These are phyloP conservation scores for Vitis riparia DNA, from an alignment of 164 flowering plant genomes.

Conservation along the genomic window DNA sequence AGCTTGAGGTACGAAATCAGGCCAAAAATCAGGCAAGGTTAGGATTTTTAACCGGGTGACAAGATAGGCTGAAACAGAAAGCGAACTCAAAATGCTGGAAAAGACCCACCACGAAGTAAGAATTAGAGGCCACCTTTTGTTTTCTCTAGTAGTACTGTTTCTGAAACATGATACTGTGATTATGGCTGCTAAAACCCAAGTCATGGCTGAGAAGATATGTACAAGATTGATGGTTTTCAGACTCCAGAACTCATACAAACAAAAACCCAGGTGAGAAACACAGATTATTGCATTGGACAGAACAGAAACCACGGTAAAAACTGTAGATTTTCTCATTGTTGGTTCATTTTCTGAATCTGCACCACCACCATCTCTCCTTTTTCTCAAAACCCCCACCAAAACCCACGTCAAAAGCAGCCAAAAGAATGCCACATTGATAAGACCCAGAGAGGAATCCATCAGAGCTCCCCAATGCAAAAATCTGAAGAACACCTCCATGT, in stretches of 20 bases:
- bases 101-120: conserved; percentile 62
- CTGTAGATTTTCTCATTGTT: conserved; percentile 7
- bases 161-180: conserved; percentile 29
- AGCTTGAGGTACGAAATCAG: conserved; percentile 24
- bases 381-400: conserved; percentile 29
- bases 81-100: conserved; percentile 23
- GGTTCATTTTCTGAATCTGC: conserved; percentile 2
- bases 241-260: conserved; percentile 34
- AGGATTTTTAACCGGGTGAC: conserved; percentile 21
- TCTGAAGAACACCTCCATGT: neutral
- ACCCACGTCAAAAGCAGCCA: conserved; percentile 44
- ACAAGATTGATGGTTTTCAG: conserved; percentile 14
- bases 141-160: conserved; percentile 17
- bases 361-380: conserved; percentile 22
- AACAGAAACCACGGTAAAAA: conserved; percentile 20
- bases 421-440: conserved; percentile 27
- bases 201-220: conserved; percentile 22
- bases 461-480: neutral
- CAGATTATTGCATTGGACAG: conserved; percentile 36
- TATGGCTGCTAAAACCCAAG: conserved; percentile 46
- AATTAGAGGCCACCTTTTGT: conserved; percentile 52
- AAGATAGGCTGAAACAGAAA: conserved; percentile 27
- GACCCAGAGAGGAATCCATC: conserved; percentile 34
- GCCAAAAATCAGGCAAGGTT: conserved; percentile 23
- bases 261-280: conserved; percentile 37